Evolutionary conservation across 2,329 filamentous ascomycete genomes (phyloP).

Genomic region (Diaporthe sp.): DNA sequence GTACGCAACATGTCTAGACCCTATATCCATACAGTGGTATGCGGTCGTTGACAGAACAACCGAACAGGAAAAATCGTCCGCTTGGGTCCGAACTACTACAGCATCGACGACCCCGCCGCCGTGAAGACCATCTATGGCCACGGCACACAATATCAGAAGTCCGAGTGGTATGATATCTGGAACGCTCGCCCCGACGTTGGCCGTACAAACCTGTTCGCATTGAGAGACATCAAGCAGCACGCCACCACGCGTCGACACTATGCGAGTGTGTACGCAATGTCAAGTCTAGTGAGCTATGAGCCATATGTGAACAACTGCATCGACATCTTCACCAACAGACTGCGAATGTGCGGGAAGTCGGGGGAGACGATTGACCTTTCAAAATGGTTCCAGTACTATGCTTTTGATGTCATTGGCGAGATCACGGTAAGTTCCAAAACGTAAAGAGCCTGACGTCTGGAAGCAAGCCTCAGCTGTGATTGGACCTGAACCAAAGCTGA

Average conservation of each 20-base stretch:
- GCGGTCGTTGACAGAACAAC: background rate
- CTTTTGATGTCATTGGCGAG: slow-evolving; percentile 65
- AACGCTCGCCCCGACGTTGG: background rate
- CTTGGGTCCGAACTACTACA: slow-evolving; percentile 33
- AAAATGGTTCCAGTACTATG: slow-evolving; percentile 62
- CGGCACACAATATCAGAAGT: slow-evolving; percentile 28
- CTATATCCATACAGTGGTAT: background rate
- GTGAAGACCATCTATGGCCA: slow-evolving; percentile 37
- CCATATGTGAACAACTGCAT: slow-evolving; percentile 62
- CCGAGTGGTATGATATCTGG: slow-evolving; percentile 30
- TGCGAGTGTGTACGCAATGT: slow-evolving; percentile 62
- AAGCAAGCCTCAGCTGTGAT: background rate
- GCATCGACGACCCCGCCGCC: slow-evolving; percentile 30
- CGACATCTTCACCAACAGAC: slow-evolving; percentile 54
- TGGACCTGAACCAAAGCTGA: slow-evolving; percentile 48
- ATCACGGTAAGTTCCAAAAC: slow-evolving; percentile 53
- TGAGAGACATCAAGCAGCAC: slow-evolving; percentile 54
- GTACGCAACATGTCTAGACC: background rate
- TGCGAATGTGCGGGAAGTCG: slow-evolving; percentile 52
- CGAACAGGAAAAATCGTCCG: slow-evolving; percentile 36
- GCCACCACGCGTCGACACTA: slow-evolving; percentile 56
- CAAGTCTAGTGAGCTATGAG: slow-evolving; percentile 62
- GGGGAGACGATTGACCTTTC: slow-evolving; percentile 54
- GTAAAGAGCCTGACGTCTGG: too few species aligned
- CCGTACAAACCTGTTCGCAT: slow-evolving; percentile 49